Evolutionary conservation across 2,329 filamentous ascomycete species (phyloP).

Genomic region (Fusarium dimerum): DNA sequence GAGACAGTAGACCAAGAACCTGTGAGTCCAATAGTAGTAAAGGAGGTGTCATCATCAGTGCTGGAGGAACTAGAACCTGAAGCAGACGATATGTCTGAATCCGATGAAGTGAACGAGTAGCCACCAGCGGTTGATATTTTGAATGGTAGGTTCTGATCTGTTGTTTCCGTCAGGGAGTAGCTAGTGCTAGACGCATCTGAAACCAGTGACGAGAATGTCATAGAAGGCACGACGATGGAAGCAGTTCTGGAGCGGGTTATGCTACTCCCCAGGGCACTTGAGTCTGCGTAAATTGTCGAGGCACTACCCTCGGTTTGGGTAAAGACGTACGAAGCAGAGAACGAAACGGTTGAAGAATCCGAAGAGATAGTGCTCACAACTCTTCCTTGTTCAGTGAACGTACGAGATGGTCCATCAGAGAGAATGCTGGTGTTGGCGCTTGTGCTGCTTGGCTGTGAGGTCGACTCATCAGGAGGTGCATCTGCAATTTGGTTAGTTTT

Average conservation of each 20-base stretch:
- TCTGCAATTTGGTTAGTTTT: conserved; percentile 15
- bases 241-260: conserved; percentile 8
- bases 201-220: conserved; percentile 1
- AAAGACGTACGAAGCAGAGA: conserved; percentile 4
- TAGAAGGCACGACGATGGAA: conserved; percentile 5
- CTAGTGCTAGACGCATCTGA: not conserved
- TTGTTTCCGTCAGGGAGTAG: not conserved
- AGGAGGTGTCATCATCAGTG: not conserved
- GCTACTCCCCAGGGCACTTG: conserved; percentile 20
- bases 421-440: not conserved
- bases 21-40: not conserved
- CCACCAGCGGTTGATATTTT: not conserved
- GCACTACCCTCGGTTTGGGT: conserved; percentile 1
- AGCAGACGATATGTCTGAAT: not conserved
- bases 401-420: not conserved
- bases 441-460: conserved; percentile 1
- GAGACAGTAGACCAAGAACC: not conserved
- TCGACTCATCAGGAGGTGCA: conserved; percentile 1
- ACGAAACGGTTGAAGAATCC: not conserved
- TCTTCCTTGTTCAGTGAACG: not conserved
- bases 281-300: conserved; percentile 13
- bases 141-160: not conserved
- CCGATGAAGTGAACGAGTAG: not conserved
- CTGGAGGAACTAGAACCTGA: not conserved
- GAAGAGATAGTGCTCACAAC: not conserved